Evolutionary conservation across 192 early-diverging fungal species (phyloP).

Genomic region (Gonapodya sp.): DNA sequence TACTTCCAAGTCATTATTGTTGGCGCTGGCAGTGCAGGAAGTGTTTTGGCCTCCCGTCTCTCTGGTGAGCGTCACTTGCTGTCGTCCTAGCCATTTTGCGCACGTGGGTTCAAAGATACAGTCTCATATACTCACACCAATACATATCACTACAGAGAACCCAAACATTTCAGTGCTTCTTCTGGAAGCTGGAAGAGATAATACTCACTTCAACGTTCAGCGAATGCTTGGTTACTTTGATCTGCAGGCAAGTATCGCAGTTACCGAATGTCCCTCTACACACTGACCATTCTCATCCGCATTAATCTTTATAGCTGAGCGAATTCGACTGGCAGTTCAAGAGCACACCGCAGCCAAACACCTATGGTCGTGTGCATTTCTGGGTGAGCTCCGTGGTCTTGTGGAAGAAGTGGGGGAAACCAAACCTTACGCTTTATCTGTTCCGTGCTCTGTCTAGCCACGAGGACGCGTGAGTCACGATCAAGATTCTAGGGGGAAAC

Average conservation of each 20-base stretch:
- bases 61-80: background rate
- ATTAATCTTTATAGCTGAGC: too few species aligned
- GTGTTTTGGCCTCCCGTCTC: background rate
- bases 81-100: background rate
- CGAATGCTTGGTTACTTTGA: background rate
- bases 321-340: constrained; percentile 6
- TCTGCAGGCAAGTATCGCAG: too few species aligned
- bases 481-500: background rate
- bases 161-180: background rate
- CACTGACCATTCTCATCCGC: too few species aligned
- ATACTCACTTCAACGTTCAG: constrained; percentile 3
- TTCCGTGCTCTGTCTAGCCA: background rate
- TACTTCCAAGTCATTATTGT: constrained; percentile 7
- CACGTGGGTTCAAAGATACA: background rate
- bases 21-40: background rate
- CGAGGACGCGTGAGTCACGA: background rate
- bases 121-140: background rate
- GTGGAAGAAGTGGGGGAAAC: background rate
- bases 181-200: background rate
- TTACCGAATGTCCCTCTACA: too few species aligned
- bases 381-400: background rate
- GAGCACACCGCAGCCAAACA: background rate
- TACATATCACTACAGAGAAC: constrained; percentile 2
- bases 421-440: too few species aligned
- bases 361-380: background rate